Conservation (phyloP, 495 filamentous ascomycete species). For the Pseudoneurospora amorphoporcata region DNA sequence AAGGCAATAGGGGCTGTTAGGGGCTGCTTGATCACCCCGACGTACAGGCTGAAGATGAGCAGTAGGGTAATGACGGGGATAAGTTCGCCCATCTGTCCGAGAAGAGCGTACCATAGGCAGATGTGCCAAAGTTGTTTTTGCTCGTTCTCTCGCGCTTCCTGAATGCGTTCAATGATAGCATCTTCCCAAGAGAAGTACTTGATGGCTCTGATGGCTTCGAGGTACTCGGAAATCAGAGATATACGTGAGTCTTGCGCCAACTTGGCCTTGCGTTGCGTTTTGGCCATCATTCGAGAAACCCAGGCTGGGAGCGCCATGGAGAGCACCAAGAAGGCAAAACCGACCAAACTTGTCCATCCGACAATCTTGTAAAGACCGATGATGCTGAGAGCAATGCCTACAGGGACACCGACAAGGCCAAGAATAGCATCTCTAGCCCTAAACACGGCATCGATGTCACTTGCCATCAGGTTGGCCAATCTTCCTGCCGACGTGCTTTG, state of each 20-base stretch:
- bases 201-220: conserved; percentile 38
- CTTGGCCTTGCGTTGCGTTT: conserved; percentile 33
- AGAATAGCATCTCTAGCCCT: conserved; percentile 33
- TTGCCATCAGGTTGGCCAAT: conserved; percentile 41
- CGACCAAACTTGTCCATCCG: conserved; percentile 37
- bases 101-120: conserved; percentile 27
- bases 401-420: conserved; percentile 24
- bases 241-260: conserved; percentile 40
- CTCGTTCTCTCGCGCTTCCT: conserved; percentile 31
- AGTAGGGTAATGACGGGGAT: conserved; percentile 34
- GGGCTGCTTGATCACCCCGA: conserved; percentile 29
- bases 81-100: conserved; percentile 24
- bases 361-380: conserved; percentile 35
- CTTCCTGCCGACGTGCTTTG: conserved; percentile 34
- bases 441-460: conserved; percentile 37
- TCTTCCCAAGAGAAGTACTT: conserved; percentile 46
- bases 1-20: conserved; percentile 40
- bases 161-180: conserved; percentile 30
- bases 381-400: conserved; percentile 26
- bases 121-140: conserved; percentile 38
- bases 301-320: conserved; percentile 30
- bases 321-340: conserved; percentile 27
- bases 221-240: conserved; percentile 38
- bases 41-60: conserved; percentile 33
- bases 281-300: conserved; percentile 30